Evolutionary conservation across 306 rosid genomes (phyloP), one percentile per base, ranked within the genome.

Genomic region (Lagenaria siceraria): DNA sequence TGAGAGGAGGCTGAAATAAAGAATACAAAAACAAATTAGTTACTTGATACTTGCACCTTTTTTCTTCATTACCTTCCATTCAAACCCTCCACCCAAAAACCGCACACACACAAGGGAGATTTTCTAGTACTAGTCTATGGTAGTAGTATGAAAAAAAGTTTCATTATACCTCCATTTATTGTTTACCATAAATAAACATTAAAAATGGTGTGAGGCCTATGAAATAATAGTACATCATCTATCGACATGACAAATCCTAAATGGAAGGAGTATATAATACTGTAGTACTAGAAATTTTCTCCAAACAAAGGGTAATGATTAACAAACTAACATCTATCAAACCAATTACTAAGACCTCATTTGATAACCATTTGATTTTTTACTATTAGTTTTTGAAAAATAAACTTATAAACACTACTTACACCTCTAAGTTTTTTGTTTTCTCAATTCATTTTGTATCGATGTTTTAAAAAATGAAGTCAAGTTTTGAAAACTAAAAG

Each of bases 1-100:
- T 90, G 90, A 0, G 87, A 85, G 78, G 86, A 70, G 53, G 94
- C 97, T 91, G 81, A 29, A 58, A 81, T 70, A 22, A 51, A 54
- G 33, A 71, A 38, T 2, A 29, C 11, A 25, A 80, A 14, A 53
- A 4, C 27, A 33, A 74, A 52, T 54, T 3, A 27, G 48, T 9
- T 2, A 33, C 43, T 74, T 31, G 5, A 38, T 3, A 31, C 21
- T n/a, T 69, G 7, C 18, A 22, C 75, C 29, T 24, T 69, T 24
- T 69, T 18, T 51, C 48, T 74, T 31, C 13, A 19, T 49, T 43
- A 25, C 59, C 7, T 48, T 49, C 10, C 43, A 21, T 8, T 72
- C 40, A 40, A 29, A 25, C 7, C 5, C 43, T 12, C 17, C 17
- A 10, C 12, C 29, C 63, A 10, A 29, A 27, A 52, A 49, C 51